These are phyloP conservation scores for Nakazawaea sp. DNA, from an alignment of 805 yeast species.

Conservation along the genomic window DNA sequence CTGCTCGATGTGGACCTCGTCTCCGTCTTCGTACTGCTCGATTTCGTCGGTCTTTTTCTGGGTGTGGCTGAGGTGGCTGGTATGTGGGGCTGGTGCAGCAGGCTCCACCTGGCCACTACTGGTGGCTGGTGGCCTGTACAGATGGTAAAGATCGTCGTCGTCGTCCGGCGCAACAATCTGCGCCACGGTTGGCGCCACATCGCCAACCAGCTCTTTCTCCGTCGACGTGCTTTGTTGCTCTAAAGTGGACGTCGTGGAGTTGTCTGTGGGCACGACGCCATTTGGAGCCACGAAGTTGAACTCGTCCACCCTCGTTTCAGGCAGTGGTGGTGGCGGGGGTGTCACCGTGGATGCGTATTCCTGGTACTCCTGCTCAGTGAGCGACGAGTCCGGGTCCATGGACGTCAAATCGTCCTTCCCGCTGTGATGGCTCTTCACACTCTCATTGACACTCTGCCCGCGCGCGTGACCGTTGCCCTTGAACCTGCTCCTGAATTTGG, in stretches of 20 bases:
- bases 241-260: not conserved
- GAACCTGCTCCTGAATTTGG: constrained; percentile 5
- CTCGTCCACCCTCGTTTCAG: not conserved
- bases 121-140: not conserved
- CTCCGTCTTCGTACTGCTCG: constrained; percentile 2
- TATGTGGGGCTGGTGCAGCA: not conserved
- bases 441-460: constrained; percentile 1
- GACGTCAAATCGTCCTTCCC: constrained; percentile 5
- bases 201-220: no score
- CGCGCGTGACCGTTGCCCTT: not conserved
- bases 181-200: no score
- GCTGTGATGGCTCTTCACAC: not conserved
- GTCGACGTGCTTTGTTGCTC: not conserved
- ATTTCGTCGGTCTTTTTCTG: no score
- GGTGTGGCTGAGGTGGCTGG: not conserved
- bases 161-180: not conserved
- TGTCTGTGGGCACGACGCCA: not conserved
- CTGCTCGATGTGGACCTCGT: constrained; percentile 6
- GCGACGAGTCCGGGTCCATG: constrained; percentile 4
- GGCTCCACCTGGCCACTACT: not conserved
- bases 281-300: constrained; percentile 5
- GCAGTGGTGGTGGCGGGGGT: constrained; percentile 8
- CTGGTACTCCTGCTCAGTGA: not conserved
- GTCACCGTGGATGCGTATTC: constrained; percentile 3
- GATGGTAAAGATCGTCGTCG: not conserved